Base-by-base conservation (phyloP, 208 protist genomes). In the Trypanosomatidae sp. region DNA sequence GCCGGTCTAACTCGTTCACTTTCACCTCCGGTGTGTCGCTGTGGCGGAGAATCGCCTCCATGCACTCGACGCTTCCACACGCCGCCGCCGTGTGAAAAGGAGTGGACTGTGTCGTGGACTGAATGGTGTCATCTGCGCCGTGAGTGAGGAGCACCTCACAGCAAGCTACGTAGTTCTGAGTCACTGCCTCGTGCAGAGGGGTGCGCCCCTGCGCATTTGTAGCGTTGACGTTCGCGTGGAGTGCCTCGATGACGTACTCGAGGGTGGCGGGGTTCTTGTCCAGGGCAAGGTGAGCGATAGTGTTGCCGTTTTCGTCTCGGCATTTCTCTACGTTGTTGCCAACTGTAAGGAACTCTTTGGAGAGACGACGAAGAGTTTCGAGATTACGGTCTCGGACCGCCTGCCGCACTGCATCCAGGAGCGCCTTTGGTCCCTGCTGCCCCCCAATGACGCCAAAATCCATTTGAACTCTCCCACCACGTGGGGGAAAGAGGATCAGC, bases 61-160 rank as follows among this genome's bases (percentile, higher is more conserved):
- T 92, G 77, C 88, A 94, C 67, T 96, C 91, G 60, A 96, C 90
- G 71, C 90, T 95, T 28, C 91, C 91, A 76, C 91, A 96, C 25
- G 91, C 88, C 7, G 93, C 93, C 3, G 93, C 93, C 22, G 91
- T 95, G 79, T 96, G 91, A 76, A 97, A 95, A 22, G 93, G 90
- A 5, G 93, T 97, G 33, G 91, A 97, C 74, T 95, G 83, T 13
- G 91, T 95, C 64, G 87, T 69, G 25, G 91, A 88, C 83, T 95
- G 87, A 17, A 95, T 80, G 22, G 87, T 83, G 79, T 93, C 91
- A 68, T 97, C 90, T 10, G 90, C 93, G 19, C 86, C 90, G 77
- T 91, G 77, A 36, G 86, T 78, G 49, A 97, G 85, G n/a, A 97
- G 89, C 22, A 90, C 67, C 62, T 93, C 79, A 82, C 88, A 95